Conservation (phyloP, 768 basidiomycete genomes). For the Dentipellis sp. region DNA sequence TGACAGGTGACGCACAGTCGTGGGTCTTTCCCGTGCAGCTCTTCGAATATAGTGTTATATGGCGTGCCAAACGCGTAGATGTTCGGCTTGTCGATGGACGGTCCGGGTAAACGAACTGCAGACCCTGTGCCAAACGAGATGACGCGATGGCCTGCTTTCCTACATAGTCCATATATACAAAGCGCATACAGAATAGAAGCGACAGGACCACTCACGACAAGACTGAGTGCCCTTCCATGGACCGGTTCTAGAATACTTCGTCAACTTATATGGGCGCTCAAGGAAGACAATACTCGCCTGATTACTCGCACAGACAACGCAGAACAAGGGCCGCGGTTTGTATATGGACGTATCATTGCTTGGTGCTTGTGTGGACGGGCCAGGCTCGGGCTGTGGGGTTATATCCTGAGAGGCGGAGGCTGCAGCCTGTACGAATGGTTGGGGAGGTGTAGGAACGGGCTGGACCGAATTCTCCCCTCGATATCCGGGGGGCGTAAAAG, state of each 20-base stretch:
- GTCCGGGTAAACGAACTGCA: slow-evolving; percentile 90
- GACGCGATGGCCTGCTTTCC: slow-evolving; percentile 86
- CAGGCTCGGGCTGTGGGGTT: slow-evolving; percentile 1
- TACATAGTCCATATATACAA: slow-evolving; percentile 23
- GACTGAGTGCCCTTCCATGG: slow-evolving; percentile 96
- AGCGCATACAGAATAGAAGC: background rate
- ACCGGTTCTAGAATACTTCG: slow-evolving; percentile 64
- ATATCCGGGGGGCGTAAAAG: background rate
- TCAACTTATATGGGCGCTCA: background rate
- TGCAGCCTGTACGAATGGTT: slow-evolving; percentile 14
- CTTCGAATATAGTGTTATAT: slow-evolving; percentile 91
- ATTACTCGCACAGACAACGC: slow-evolving; percentile 99
- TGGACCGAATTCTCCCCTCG: background rate
- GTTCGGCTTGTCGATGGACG: slow-evolving; percentile 95
- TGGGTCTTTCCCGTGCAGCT: slow-evolving; percentile 74
- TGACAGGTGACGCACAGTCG: slow-evolving; percentile 42
- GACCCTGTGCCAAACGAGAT: slow-evolving; percentile 96
- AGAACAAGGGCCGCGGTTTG: slow-evolving; percentile 78
- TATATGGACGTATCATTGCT: slow-evolving; percentile 21
- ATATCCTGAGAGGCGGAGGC: slow-evolving; percentile 9
- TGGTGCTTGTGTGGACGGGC: background rate
- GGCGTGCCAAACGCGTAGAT: slow-evolving; percentile 96
- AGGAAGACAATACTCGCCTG: slow-evolving; percentile 48
- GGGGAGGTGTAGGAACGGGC: slow-evolving; percentile 13
- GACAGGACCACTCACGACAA: slow-evolving; percentile 53